phyloP scores from a whole-genome alignment of 2,329 filamentous ascomycete species.

The Fusarium drepaniforme region DNA sequence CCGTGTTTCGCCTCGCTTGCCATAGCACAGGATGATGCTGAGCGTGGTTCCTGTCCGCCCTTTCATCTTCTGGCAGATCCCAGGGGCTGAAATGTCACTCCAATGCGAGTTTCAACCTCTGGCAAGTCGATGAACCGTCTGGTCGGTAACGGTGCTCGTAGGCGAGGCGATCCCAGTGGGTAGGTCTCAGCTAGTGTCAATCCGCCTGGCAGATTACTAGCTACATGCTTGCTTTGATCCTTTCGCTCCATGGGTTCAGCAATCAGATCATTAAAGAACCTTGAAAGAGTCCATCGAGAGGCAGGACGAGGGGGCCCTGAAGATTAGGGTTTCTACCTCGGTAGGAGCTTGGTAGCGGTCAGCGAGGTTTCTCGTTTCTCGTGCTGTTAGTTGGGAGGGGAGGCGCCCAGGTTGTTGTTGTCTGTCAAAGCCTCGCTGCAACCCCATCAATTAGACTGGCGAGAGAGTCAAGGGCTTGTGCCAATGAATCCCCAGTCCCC shows the following conservation, averaged over 20 bases:
- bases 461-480: neutral
- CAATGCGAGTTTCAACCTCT: neutral
- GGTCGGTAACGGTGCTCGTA: conserved; percentile 2
- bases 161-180: neutral
- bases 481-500: neutral
- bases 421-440: neutral
- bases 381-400: neutral
- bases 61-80: neutral
- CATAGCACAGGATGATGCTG: neutral
- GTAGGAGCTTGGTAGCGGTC: neutral
- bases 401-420: neutral
- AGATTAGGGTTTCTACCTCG: neutral
- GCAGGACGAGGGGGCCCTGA: neutral
- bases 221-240: neutral
- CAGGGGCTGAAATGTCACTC: conserved; percentile 3
- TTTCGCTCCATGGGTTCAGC: neutral
- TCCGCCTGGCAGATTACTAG: neutral
- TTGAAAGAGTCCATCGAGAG: neutral
- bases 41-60: neutral
- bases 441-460: neutral
- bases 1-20: conserved; percentile 7
- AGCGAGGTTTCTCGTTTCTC: conserved; percentile 1
- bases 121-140: conserved; percentile 6
- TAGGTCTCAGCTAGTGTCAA: neutral
- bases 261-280: conserved; percentile 1